These are phyloP conservation scores for Alternaria novae-zelandiae DNA, from an alignment of 2,329 filamentous ascomycete genomes.

Conservation along the genomic window DNA sequence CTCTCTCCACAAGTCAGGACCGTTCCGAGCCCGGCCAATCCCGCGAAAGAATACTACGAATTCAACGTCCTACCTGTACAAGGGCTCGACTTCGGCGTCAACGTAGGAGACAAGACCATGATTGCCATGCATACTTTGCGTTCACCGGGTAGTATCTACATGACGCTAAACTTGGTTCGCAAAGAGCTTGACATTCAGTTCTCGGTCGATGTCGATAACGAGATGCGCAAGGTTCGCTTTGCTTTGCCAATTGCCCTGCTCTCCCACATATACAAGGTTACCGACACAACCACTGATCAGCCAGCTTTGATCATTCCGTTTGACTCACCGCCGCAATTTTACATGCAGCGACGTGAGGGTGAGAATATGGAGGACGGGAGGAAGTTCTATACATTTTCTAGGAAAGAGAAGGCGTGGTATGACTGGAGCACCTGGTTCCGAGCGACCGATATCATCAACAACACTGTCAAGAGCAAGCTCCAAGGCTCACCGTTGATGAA, in stretches of 20 bases:
- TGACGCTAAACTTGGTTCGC: constrained; percentile 53
- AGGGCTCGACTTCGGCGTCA: constrained; percentile 68
- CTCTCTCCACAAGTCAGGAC: neutral
- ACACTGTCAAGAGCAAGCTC: constrained; percentile 31
- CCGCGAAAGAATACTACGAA: constrained; percentile 31
- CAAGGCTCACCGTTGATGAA: constrained; percentile 33
- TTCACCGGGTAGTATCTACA: constrained; percentile 30
- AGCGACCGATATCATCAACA: constrained; percentile 67
- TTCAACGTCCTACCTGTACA: constrained; percentile 42
- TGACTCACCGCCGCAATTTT: constrained; percentile 52
- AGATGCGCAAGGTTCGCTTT: constrained; percentile 48
- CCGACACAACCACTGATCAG: constrained; percentile 10
- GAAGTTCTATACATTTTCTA: constrained; percentile 20
- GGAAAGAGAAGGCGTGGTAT: constrained; percentile 55
- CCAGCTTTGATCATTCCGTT: constrained; percentile 43
- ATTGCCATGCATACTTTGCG: constrained; percentile 62
- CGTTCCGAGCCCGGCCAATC: constrained; percentile 32
- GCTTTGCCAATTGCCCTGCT: constrained; percentile 55
- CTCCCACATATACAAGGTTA: constrained; percentile 45
- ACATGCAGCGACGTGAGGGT: constrained; percentile 39
- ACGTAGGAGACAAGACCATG: constrained; percentile 62
- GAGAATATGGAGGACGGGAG: constrained; percentile 10
- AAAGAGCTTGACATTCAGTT: constrained; percentile 57
- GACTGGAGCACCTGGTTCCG: constrained; percentile 66
- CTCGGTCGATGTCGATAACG: constrained; percentile 32